Base-by-base conservation (phyloP, 352 stramenopile species). In the Phytophthora rubi region DNA sequence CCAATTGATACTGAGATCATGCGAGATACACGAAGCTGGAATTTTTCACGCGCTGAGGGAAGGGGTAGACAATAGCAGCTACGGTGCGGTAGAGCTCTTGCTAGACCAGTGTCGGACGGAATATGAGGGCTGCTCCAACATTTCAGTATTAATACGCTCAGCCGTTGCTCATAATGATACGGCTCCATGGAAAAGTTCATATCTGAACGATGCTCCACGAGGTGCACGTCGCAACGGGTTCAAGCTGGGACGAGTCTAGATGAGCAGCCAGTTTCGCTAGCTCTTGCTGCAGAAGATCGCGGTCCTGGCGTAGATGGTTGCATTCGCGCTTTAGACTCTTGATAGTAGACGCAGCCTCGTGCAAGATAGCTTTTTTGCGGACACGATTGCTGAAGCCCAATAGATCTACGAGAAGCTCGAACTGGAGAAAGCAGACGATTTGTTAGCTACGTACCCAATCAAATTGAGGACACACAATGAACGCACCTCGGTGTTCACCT, bases 401-500 rank as follows among this genome's bases (percentile, higher is more conserved):
- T 32, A 90, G 44, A 18, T 77, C 70, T 18, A 88, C 73, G 12
- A 91, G 76, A 56, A 88, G 70, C 21, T 91, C 83, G 62, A 91
- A 89, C 83, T 88, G 60, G 9, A 47, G 39, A 23, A 45, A 37
- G 21, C 7, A 62, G 2, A 21, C 16, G 21, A 51, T 28, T 23
- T 35, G 18, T 67, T 30, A 66, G 32, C 18, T 60, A 39, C 4
- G 13, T 49, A 0, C 6, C 35, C 4, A 57, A 30, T 18, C 4
- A 28, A 18, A 37, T 37, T n/a, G 35, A 44, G 8, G 4, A 18
- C 10, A 35, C 4, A 16, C 4, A n/a, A n/a, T 8, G 12, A 49
- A 21, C 4, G 10, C 69, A 88, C 81, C 79, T 90, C 87, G 66
- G 81, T 72, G 47, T 91, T 91, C 12, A 91, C 83, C 64, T 90